Evolutionary conservation across 2,329 filamentous ascomycete genomes (phyloP), one percentile per base, ranked within the genome.

Genomic region (Ramichloridium luteum): DNA sequence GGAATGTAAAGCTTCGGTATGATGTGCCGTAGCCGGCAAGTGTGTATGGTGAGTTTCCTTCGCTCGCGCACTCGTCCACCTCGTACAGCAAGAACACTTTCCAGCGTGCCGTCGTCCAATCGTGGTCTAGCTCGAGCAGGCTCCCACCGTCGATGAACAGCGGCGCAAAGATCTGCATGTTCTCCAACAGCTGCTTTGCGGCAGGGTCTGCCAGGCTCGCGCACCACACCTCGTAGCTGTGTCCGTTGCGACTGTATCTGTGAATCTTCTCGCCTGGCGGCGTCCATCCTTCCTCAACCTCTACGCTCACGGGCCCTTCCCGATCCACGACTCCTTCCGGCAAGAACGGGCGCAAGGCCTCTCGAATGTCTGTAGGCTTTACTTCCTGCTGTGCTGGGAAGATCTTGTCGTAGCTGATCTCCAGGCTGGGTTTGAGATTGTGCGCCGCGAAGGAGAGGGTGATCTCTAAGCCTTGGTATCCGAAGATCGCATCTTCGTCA

Each of bases 121-220:
- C 79, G 1, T 78, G 70, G 23, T 85, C 74, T 2, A 78, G 62
- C 11, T 72, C 72, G 27, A 94, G 75, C 22, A 74, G 74, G 4
- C 74, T 80, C n/a, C 86, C 90, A 16, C 83, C 90, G 56, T 98
- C 92, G 39, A 98, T 94, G 55, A 85, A 92, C 37, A 96, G 67
- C 11, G 83, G 74, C 4, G 86, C 73, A 20, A 93, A 64, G 34
- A 94, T 74, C 59, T 93, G 85, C 42, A 92, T 72, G 31, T 86
- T 82, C 39, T 74, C 74, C 48, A 93, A 65, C 23, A 94, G 63
- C 47, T 77, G 68, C 49, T 72, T 71, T 25, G 92, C 74, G 11
- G 67, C 67, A 0, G 70, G 62, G 50, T 94, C 77, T 2, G 70
- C 66, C 31, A 98, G 64, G 31, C 65, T 79, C 6, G 82, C 80